Evolutionary conservation across 139 green algal genomes (phyloP), one percentile per base, ranked within the genome.

Genomic region (Chlamydomonas incerta): DNA sequence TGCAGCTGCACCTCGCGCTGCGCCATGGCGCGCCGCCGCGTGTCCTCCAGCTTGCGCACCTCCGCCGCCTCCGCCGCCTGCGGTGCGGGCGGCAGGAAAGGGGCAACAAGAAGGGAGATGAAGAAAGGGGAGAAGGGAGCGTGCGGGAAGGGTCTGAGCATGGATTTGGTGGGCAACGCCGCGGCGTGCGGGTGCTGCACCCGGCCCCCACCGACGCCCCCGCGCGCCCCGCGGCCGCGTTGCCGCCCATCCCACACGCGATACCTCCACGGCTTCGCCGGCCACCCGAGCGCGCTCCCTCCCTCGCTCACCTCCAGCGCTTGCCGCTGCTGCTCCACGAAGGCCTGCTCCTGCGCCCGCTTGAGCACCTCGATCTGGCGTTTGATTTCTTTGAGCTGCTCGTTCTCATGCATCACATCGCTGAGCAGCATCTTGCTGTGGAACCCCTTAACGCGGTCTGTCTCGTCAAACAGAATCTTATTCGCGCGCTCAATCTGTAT

Each of bases 381-480:
- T 80, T 96, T 96, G 62, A 92, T 88, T 24, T 88, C 91, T 18
- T 95, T 87, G 34, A 96, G 94, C 15, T 88, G 82, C 31, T 92
- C 74, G 35, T 93, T 94, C 82, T 96, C 93, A 41, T 93, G 76
- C 14, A 96, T 84, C 21, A 95, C 92, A 47, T 97, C 94, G 41
- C 88, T 90, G 47, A 94, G 89, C 70, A 96, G 81, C 83, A 96
- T 82, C 47, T 90, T 90, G 63, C 79, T 82, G 81, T 94, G 90
- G 57, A 96, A 90, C 23, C 76, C 79, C 79, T 94, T 94, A 1
- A 92, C 89, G 6, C 87, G 73, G 81, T 97, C 94, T 9, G 91
- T 94, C 15, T 95, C 87, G 37, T 96, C 93, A 80, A 94, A 96
- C 26, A 97, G 87, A 82, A 96, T 95, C 71, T 95, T 96, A 81